A percentile compares a stretch with the other conserved stretches of the same genome.
These are phyloP conservation scores for Auxenochlorella protothecoides DNA, from an alignment of 139 green algal genomes.

Conservation along the genomic window DNA sequence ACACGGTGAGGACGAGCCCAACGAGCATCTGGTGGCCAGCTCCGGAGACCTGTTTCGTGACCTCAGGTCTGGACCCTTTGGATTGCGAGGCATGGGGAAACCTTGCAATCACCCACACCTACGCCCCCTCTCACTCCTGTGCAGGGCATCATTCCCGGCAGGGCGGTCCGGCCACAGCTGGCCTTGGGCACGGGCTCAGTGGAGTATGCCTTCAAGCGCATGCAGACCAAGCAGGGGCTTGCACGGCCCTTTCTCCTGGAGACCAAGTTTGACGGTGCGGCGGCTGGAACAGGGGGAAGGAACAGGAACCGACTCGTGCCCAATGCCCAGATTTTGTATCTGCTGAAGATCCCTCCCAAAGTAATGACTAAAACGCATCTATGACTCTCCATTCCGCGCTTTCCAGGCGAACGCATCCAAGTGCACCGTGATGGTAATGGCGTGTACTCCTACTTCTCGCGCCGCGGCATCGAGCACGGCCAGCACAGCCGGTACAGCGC, in stretches of 20 bases:
- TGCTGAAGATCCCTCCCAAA: neutral
- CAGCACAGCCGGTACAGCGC: constrained; percentile 21
- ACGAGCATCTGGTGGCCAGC: neutral
- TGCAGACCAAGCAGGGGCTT: constrained; percentile 18
- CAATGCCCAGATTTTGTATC: neutral
- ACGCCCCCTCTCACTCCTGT: neutral
- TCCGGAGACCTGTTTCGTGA: neutral
- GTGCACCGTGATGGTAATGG: constrained; percentile 41
- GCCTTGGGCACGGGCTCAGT: constrained; percentile 15
- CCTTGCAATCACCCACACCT: neutral
- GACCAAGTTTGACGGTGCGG: constrained; percentile 68
- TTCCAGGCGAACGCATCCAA: constrained; percentile 50
- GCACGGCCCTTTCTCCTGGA: constrained; percentile 52
- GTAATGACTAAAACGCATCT: neutral
- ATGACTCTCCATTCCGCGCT: neutral
- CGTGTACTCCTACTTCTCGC: constrained; percentile 42
- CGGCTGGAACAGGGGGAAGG: neutral
- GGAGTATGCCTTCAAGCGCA: constrained; percentile 21
- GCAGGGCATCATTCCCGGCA: constrained; percentile 39
- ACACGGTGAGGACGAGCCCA: constrained; percentile 1
- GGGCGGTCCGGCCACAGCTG: constrained; percentile 35
- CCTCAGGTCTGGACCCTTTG: neutral
- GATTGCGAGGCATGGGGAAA: neutral
- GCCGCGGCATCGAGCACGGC: constrained; percentile 42
- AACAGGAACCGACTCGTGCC: neutral